Evolutionary conservation across 352 stramenopile genomes (phyloP).

Genomic region (Globisporangium sylvaticum): DNA sequence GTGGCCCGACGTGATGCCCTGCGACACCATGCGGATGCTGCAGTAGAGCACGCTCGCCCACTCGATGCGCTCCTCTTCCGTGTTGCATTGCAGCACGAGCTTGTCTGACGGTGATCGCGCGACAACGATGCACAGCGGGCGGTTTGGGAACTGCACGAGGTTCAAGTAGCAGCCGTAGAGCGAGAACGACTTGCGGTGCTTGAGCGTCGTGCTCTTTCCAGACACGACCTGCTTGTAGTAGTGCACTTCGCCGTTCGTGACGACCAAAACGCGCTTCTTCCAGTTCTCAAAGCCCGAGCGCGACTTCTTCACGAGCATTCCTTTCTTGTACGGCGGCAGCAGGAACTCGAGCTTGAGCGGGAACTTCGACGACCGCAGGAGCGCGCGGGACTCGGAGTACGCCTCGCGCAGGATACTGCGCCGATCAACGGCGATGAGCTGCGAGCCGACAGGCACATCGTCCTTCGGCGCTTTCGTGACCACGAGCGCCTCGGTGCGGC

Average conservation of each 20-base stretch:
- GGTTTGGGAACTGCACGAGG: constrained; percentile 62
- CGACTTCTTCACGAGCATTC: constrained; percentile 80
- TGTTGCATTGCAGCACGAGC: constrained; percentile 65
- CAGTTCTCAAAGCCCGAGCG: constrained; percentile 85
- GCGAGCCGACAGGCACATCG: constrained; percentile 58
- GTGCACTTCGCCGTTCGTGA: constrained; percentile 77
- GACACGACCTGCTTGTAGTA: constrained; percentile 74
- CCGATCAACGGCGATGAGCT: constrained; percentile 62
- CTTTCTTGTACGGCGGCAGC: constrained; percentile 79
- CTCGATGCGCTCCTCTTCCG: constrained; percentile 77
- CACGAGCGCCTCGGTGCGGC: constrained; percentile 70
- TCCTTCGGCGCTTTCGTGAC: constrained; percentile 50
- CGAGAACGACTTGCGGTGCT: constrained; percentile 83
- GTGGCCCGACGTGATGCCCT: constrained; percentile 79
- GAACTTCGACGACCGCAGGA: constrained; percentile 50
- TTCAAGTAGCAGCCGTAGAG: constrained; percentile 84
- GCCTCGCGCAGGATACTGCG: constrained; percentile 63
- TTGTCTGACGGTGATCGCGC: constrained; percentile 84
- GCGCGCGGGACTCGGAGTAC: constrained; percentile 47
- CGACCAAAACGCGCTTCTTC: constrained; percentile 77
- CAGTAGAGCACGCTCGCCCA: constrained; percentile 87
- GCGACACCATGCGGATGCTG: constrained; percentile 83
- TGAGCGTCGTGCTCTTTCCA: constrained; percentile 42
- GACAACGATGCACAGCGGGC: constrained; percentile 78
- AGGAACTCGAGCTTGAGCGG: constrained; percentile 74